Conservation (phyloP, 2,329 filamentous ascomycete genomes). For the Diaporthe sp. region DNA sequence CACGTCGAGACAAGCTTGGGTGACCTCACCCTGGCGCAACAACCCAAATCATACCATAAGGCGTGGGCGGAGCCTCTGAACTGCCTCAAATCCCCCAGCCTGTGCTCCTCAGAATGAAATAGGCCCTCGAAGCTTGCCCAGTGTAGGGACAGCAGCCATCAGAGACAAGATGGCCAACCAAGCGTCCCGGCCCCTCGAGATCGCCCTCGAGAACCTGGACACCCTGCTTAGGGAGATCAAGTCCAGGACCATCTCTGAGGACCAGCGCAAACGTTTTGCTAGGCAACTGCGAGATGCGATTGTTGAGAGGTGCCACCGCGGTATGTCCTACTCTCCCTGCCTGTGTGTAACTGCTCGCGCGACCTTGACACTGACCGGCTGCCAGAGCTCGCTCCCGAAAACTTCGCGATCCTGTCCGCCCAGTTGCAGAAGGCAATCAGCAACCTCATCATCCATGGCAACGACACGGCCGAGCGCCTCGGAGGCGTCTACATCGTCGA, state of each 20-base stretch:
- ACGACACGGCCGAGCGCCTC: slow-evolving; percentile 88
- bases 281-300: slow-evolving; percentile 69
- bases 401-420: slow-evolving; percentile 75
- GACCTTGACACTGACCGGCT: slow-evolving; percentile 34
- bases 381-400: slow-evolving; percentile 82
- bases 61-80: slow-evolving; percentile 4
- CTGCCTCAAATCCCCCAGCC: slow-evolving; percentile 1
- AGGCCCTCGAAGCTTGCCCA: slow-evolving; percentile 32
- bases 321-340: slow-evolving; percentile 51
- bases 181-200: slow-evolving; percentile 60
- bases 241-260: slow-evolving; percentile 61
- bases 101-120: slow-evolving; percentile 40
- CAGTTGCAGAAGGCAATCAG: slow-evolving; percentile 71
- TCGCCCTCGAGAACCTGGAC: slow-evolving; percentile 70
- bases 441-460: slow-evolving; percentile 83
- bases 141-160: slow-evolving; percentile 40
- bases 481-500: slow-evolving; percentile 94
- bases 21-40: neutral
- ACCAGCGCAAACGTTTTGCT: slow-evolving; percentile 69
- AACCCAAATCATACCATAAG: slow-evolving; percentile 1
- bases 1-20: slow-evolving; percentile 14
- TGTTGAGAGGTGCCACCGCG: slow-evolving; percentile 65
- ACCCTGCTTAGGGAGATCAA: slow-evolving; percentile 68
- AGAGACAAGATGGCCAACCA: slow-evolving; percentile 50
- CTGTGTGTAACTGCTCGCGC: slow-evolving; percentile 26